phyloP scores from a whole-genome alignment of 306 rosid genomes.

The Vigna trinervia region DNA sequence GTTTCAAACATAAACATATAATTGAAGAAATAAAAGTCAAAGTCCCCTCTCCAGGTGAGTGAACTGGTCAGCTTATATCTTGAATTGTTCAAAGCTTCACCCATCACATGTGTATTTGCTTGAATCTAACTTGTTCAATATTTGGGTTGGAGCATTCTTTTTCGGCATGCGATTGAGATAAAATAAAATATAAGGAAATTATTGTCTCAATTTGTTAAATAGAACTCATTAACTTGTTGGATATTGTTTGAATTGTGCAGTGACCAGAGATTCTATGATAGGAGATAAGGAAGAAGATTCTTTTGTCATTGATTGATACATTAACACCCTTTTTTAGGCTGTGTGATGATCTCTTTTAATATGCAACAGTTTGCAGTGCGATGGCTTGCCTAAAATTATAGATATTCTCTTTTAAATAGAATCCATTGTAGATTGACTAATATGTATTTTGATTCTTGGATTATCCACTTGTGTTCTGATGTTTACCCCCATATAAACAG shows the following conservation, averaged over 20 bases:
- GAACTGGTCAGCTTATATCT: slow-evolving; percentile 12
- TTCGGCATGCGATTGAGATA: neutral
- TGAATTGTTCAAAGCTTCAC: neutral
- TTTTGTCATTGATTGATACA: neutral
- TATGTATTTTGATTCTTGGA: slow-evolving; percentile 22
- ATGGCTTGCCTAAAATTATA: neutral
- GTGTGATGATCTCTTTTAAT: neutral
- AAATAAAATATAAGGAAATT: neutral
- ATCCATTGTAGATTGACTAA: slow-evolving; percentile 5
- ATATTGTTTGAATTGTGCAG: neutral
- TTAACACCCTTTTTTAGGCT: neutral
- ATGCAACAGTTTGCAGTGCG: neutral
- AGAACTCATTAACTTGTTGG: neutral
- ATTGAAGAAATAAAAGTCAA: slow-evolving; percentile 4
- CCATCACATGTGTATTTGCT: slow-evolving; percentile 23
- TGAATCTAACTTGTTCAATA: slow-evolving; percentile 10
- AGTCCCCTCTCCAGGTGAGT: neutral
- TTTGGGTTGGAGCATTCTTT: slow-evolving; percentile 6
- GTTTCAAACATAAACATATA: slow-evolving; percentile 16
- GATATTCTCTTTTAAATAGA: slow-evolving; percentile 13
- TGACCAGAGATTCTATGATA: slow-evolving; percentile 5
- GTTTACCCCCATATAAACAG: slow-evolving; percentile 47
- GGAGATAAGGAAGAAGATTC: neutral
- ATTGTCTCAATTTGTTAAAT: neutral
- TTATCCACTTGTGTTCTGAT: slow-evolving; percentile 35